A percentile compares a stretch with the other conserved stretches of the same genome.
These are phyloP conservation scores for Baorangia bicolor DNA, from an alignment of 768 basidiomycete genomes.

Conservation along the genomic window DNA sequence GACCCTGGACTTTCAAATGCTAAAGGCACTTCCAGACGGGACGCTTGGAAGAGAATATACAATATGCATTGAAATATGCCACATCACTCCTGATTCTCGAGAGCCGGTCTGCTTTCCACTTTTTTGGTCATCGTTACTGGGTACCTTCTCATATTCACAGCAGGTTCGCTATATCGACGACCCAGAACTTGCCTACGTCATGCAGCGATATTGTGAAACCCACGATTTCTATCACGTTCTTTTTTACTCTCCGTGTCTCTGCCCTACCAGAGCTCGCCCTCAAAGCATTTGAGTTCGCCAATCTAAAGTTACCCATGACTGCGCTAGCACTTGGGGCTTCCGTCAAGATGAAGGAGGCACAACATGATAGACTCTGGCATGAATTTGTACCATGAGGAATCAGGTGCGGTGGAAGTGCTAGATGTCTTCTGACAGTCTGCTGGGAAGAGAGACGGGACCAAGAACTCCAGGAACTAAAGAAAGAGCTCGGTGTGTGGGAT, in stretches of 20 bases:
- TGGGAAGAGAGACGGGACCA: constrained; percentile 96
- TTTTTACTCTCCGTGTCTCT: constrained; percentile 81
- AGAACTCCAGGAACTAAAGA: constrained; percentile 77
- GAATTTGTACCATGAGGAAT: constrained; percentile 95
- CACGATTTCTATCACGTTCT: constrained; percentile 98
- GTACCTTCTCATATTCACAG: neutral
- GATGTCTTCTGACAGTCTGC: constrained; percentile 83
- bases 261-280: constrained; percentile 91
- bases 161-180: constrained; percentile 95
- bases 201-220: constrained; percentile 97
- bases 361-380: constrained; percentile 57
- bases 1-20: constrained; percentile 68
- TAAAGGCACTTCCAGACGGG: constrained; percentile 69
- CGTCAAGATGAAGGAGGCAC: constrained; percentile 32
- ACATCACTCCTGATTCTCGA: constrained; percentile 62
- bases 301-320: constrained; percentile 88
- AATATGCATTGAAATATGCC: constrained; percentile 85
- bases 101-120: constrained; percentile 43
- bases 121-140: neutral
- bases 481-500: constrained; percentile 82
- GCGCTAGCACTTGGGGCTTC: constrained; percentile 66
- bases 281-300: constrained; percentile 93
- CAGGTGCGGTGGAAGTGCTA: constrained; percentile 71
- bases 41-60: constrained; percentile 86
- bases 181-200: constrained; percentile 94